Evolutionary conservation across 108 stramenopile genomes (phyloP), one percentile per base, ranked within the genome.

Genomic region (Tribonema minus): DNA sequence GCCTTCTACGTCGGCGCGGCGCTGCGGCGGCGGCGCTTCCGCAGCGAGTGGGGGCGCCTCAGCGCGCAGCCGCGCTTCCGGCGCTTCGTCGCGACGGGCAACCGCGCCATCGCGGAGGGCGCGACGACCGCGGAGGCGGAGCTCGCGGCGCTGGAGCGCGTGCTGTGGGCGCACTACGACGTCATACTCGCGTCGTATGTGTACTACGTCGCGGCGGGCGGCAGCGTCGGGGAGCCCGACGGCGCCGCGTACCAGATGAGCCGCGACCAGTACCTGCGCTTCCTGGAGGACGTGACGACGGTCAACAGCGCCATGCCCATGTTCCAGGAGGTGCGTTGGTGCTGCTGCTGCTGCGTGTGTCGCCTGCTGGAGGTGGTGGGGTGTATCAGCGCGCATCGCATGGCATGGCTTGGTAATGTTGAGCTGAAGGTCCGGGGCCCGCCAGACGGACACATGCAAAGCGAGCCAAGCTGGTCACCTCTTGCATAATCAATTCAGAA

Each of bases 131-230:
- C 33, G 4, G 59, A 61, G n/a, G 38, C 38, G 62, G 72, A 73
- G 37, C n/a, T 37, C 9, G 28, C 62, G 20, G 25, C 59, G 27
- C 30, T 73, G 31, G 39, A 30, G 31, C 61, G 63, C n/a, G 63
- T 29, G 20, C 29, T 73, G 63, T 73, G 72, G 72, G 38, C 3
- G 2, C 30, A 64, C 60, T 73, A 73, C 62, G 35, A 40, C 62
- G 36, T 32, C 27, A 61, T 73, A 3, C 72, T 73, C 3, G 63
- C 30, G 38, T 64, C 72, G 39, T 73, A 64, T 62, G 40, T 3
- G 38, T 73, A 73, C 62, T 73, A 73, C 31, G 72, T 36, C 25
- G 27, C 72, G 12, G 61, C 63, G 23, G 72, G 59, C 25, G 72
- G 63, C 25, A 23, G 29, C 1, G 28, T 27, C 32, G 72, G 72